These are phyloP conservation scores for Monosporascus sp. DNA, from an alignment of 2,329 filamentous ascomycete species.

Conservation along the genomic window DNA sequence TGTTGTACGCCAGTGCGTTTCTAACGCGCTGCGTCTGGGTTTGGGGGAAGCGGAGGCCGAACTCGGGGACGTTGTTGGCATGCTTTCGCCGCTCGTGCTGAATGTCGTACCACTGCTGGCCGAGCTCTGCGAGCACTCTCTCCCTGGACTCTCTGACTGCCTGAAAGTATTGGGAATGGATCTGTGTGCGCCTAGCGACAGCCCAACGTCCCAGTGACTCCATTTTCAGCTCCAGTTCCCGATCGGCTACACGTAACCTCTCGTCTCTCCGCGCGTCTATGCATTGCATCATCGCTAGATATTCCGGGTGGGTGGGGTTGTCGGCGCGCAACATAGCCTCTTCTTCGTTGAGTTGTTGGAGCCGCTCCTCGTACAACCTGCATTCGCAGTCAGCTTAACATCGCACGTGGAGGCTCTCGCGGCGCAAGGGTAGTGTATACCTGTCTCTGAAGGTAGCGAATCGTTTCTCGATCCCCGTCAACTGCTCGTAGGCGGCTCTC, in stretches of 20 bases:
- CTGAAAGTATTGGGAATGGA: constrained; percentile 89
- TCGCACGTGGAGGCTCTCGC: background rate
- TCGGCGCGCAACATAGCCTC: constrained; percentile 56
- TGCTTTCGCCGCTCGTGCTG: constrained; percentile 79
- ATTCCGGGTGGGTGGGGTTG: constrained; percentile 79
- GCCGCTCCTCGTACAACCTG: constrained; percentile 82
- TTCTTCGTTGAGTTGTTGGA: constrained; percentile 72
- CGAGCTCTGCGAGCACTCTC: constrained; percentile 70
- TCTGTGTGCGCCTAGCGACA: constrained; percentile 76
- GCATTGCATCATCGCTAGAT: constrained; percentile 82
- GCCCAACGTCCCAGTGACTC: constrained; percentile 69
- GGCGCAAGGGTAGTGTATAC: constrained; percentile 36
- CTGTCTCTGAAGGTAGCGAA: constrained; percentile 81
- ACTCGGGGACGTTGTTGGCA: constrained; percentile 75
- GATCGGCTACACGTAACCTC: constrained; percentile 71
- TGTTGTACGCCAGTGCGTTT: constrained; percentile 88
- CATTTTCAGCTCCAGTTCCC: constrained; percentile 67
- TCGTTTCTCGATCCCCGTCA: constrained; percentile 77
- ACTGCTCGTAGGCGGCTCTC: constrained; percentile 71
- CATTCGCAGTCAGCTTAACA: constrained; percentile 16
- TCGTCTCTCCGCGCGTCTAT: constrained; percentile 77
- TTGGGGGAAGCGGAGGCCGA: constrained; percentile 73
- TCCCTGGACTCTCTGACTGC: constrained; percentile 78
- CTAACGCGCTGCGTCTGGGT: constrained; percentile 71
- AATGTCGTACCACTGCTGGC: constrained; percentile 87